Evolutionary conservation across 1,284 basidiomycete genomes (phyloP), one percentile per base, ranked within the genome.

Genomic region (Trametes sp.): DNA sequence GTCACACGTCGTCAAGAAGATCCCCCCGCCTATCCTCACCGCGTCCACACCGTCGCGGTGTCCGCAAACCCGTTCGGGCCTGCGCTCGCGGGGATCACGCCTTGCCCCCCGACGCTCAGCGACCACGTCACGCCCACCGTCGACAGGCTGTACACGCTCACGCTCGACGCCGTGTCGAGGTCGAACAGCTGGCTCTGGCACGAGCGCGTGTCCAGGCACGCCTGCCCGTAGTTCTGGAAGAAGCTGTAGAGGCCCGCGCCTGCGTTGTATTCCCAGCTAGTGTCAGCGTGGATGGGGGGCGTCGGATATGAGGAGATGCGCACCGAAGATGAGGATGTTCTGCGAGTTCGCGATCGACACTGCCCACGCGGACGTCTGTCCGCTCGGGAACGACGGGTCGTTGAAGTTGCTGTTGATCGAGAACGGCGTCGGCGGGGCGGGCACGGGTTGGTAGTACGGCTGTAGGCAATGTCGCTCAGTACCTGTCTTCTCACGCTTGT

Each of bases 201-300:
- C 38, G 73, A 79, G 38, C 68, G 73, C 2, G 75, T 74, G 31
- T 69, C 64, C 53, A 87, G 62, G 75, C 89, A 91, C 21, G 67
- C 58, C 50, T 74, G 71, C 23, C 23, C 56, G 64, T 69, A 75
- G 59, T 72, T 69, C 45, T 76, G 65, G 81, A 82, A 91, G 79
- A 92, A 92, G 74, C 83, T 87, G 77, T 92, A 92, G 29, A 87
- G 77, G 0, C 90, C 89, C 21, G 86, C 88, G 31, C 89, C 86
- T 87, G 56, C n/a, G n/a, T n/a, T n/a, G n/a, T n/a, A n/a, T n/a
- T 36, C 16, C n/a, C 16, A 28, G 1, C 26, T 11, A 29, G 10
- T n/a, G 26, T 29, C 45, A 28, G 41, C 21, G 8, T 42, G 41
- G 21, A 41, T 33, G 6, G 38, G 42, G 42, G n/a, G 13, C 21